Percentiles rank a stretch among this genome's conserved stretches.
Evolutionary conservation across 345 rosid species (phyloP).

Genomic region (Euphorbia lathyris): DNA sequence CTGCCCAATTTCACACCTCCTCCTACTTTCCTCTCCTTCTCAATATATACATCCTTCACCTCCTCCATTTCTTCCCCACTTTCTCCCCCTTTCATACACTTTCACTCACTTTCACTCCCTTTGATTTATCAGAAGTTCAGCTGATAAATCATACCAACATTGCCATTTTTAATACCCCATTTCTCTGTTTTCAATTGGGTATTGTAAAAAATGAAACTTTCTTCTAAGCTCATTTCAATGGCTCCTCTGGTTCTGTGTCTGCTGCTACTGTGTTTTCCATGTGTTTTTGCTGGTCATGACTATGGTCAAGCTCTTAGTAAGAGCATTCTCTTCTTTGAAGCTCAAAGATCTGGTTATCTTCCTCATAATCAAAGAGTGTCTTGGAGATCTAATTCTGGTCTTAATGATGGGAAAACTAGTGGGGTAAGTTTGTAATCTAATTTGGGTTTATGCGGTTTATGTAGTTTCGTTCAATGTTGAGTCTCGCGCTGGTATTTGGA

Average conservation of each 20-base stretch:
- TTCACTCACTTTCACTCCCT: not conserved
- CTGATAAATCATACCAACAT: conserved; percentile 44
- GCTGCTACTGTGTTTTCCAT: conserved; percentile 55
- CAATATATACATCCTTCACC: conserved; percentile 45
- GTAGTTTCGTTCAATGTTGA: too few species aligned
- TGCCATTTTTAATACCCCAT: conserved; percentile 20
- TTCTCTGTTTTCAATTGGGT: not conserved
- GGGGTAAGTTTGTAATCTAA: conserved; percentile 54
- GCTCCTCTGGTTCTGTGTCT: conserved; percentile 50
- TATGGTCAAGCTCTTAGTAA: conserved; percentile 88
- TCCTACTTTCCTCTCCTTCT: conserved; percentile 47
- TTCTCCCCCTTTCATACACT: conserved; percentile 20
- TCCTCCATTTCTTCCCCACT: conserved; percentile 27
- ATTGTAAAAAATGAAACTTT: not conserved
- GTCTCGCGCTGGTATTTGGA: too few species aligned
- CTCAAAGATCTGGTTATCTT: conserved; percentile 93
- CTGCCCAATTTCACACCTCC: conserved; percentile 35
- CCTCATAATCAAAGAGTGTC: conserved; percentile 82
- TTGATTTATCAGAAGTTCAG: conserved; percentile 38
- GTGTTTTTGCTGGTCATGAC: conserved; percentile 76
- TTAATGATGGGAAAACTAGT: conserved; percentile 89
- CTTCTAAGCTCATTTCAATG: conserved; percentile 29
- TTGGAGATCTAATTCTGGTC: conserved; percentile 93
- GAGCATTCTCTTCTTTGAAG: conserved; percentile 95
- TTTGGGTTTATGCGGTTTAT: not conserved